Evolutionary conservation across 805 yeast species (phyloP).

Genomic region (Ogataea paraovalis): DNA sequence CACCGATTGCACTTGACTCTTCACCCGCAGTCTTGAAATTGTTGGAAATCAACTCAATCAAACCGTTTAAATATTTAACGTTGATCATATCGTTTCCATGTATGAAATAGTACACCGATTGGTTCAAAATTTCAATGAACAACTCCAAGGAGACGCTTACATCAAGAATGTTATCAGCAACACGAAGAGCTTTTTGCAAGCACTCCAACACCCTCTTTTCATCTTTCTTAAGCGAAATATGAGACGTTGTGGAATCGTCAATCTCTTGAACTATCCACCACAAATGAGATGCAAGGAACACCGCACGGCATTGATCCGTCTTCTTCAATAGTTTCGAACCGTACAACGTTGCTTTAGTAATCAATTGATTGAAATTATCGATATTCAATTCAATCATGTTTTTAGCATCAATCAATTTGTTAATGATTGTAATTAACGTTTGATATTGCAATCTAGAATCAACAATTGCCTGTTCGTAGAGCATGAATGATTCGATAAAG

Average conservation of each 20-base stretch:
- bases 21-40: constrained; percentile 41
- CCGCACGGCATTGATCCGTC: constrained; percentile 93
- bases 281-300: constrained; percentile 79
- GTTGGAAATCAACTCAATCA: constrained; percentile 75
- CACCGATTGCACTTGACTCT: not conserved
- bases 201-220: constrained; percentile 84
- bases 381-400: constrained; percentile 34
- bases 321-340: constrained; percentile 86
- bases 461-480: constrained; percentile 64
- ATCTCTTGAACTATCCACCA: constrained; percentile 83
- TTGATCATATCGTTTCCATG: constrained; percentile 73
- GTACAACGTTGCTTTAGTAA: constrained; percentile 80
- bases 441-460: constrained; percentile 50
- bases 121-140: constrained; percentile 84
- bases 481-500: constrained; percentile 80
- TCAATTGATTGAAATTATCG: constrained; percentile 76
- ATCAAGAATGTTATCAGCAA: constrained; percentile 94
- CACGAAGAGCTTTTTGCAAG: constrained; percentile 79
- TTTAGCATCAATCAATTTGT: constrained; percentile 40
- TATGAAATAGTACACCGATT: constrained; percentile 79
- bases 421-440: constrained; percentile 42
- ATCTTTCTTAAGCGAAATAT: constrained; percentile 33
- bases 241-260: constrained; percentile 22
- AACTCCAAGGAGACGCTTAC: constrained; percentile 66
- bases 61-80: constrained; percentile 73